Conservation (phyloP, 2,329 filamentous ascomycete genomes). For the Fusarium piperis region DNA sequence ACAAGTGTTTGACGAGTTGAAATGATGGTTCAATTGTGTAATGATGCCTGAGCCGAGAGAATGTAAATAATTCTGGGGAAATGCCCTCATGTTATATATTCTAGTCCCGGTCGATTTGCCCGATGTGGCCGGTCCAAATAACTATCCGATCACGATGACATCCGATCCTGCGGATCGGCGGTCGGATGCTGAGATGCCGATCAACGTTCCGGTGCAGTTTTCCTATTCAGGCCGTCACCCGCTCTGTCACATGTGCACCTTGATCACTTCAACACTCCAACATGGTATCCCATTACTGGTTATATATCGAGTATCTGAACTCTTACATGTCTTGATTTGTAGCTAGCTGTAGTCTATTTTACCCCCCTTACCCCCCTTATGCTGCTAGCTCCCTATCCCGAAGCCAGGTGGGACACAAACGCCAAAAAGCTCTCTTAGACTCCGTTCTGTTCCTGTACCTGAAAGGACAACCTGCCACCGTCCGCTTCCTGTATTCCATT, state of each 20-base stretch:
- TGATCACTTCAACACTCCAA: not conserved
- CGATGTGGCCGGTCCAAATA: slow-evolving; percentile 24
- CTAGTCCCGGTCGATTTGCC: slow-evolving; percentile 22
- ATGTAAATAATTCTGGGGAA: not conserved
- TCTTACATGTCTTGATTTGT: slow-evolving; percentile 11
- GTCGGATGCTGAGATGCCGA: slow-evolving; percentile 27
- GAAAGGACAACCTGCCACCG: slow-evolving; percentile 16
- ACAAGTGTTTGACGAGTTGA: not conserved
- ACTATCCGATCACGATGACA: slow-evolving; percentile 23
- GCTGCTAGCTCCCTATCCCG: slow-evolving; percentile 22
- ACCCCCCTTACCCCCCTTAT: slow-evolving; percentile 27
- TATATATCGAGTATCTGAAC: not conserved
- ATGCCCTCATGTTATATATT: slow-evolving; percentile 9
- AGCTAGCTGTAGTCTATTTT: slow-evolving; percentile 30
- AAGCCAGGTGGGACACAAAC: slow-evolving; percentile 30
- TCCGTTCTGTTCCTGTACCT: slow-evolving; percentile 25
- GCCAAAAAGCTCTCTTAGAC: slow-evolving; percentile 35
- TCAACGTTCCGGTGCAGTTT: not conserved
- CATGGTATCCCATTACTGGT: not conserved
- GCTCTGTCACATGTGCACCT: not conserved
- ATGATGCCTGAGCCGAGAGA: not conserved
- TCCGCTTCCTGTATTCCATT: not conserved
- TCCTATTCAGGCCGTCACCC: not conserved
- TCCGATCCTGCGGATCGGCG: slow-evolving; percentile 5
- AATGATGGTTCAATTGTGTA: not conserved